These are phyloP conservation scores for Nakataea oryzae DNA, from an alignment of 2,329 filamentous ascomycete species.

Conservation along the genomic window DNA sequence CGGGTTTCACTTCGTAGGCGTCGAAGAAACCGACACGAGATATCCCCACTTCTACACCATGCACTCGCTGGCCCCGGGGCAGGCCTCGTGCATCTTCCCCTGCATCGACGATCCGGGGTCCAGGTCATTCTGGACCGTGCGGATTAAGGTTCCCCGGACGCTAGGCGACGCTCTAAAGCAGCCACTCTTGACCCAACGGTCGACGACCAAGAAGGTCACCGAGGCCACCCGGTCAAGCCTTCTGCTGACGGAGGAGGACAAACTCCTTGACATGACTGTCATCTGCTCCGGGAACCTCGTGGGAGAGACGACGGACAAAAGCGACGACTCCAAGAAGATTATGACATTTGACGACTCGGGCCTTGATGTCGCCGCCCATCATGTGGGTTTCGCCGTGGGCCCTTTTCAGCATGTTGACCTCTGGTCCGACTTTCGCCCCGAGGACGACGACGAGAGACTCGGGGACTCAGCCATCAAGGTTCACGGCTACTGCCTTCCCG, in stretches of 20 bases:
- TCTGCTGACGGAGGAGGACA: slow-evolving; percentile 62
- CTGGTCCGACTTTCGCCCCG: slow-evolving; percentile 72
- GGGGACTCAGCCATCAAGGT: slow-evolving; percentile 81
- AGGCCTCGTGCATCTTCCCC: slow-evolving; percentile 79
- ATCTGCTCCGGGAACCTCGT: slow-evolving; percentile 84
- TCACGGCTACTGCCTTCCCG: slow-evolving; percentile 83
- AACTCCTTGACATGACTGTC: slow-evolving; percentile 77
- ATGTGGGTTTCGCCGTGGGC: slow-evolving; percentile 87
- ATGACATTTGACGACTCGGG: slow-evolving; percentile 64
- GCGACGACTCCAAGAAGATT: slow-evolving; percentile 74
- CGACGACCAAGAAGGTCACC: slow-evolving; percentile 16
- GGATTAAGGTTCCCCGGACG: slow-evolving; percentile 69
- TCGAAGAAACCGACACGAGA: slow-evolving; percentile 66
- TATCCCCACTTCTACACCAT: slow-evolving; percentile 90
- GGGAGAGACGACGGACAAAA: slow-evolving; percentile 69
- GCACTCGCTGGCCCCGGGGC: slow-evolving; percentile 67
- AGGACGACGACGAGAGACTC: slow-evolving; percentile 84
- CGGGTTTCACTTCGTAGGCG: slow-evolving; percentile 83
- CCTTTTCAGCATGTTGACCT: slow-evolving; percentile 92
- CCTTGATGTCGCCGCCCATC: slow-evolving; percentile 65
- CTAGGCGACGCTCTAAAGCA: slow-evolving; percentile 64
- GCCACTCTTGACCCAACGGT: slow-evolving; percentile 29
- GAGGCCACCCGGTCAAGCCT: slow-evolving; percentile 17
- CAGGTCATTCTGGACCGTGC: slow-evolving; percentile 31
- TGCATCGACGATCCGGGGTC: slow-evolving; percentile 81